phyloP scores from a whole-genome alignment of 2,329 filamentous ascomycete species.

The Apiospora malaysiana region DNA sequence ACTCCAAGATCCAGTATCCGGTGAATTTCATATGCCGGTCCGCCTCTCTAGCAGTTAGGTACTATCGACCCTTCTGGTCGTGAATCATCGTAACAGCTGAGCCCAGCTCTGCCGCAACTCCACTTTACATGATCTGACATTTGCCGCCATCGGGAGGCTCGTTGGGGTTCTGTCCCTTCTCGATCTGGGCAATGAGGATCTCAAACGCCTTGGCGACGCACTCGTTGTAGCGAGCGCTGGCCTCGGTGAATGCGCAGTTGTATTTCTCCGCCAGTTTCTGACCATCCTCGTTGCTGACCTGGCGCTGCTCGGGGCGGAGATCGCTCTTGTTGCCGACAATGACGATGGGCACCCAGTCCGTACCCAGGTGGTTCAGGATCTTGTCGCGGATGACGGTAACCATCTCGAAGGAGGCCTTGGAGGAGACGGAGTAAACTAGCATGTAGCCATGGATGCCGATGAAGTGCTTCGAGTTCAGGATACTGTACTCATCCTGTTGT shows the following conservation, averaged over 20 bases:
- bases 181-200: conserved; percentile 90
- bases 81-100: conserved; percentile 5
- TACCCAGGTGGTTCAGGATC: conserved; percentile 93
- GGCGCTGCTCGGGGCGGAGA: conserved; percentile 87
- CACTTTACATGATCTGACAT: conserved; percentile 80
- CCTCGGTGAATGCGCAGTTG: conserved; percentile 93
- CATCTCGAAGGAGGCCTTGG: conserved; percentile 96
- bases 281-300: conserved; percentile 86
- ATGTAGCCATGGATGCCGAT: conserved; percentile 99
- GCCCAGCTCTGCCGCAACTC: background rate
- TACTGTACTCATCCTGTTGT: conserved; percentile 91
- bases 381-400: conserved; percentile 94
- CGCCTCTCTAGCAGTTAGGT: background rate
- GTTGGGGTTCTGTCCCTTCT: conserved; percentile 89
- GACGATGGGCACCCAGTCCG: conserved; percentile 89
- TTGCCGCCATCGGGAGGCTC: conserved; percentile 82
- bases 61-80: conserved; percentile 11
- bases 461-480: conserved; percentile 97
- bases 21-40: conserved; percentile 4
- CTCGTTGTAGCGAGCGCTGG: conserved; percentile 91
- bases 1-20: conserved; percentile 5
- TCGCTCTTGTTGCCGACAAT: conserved; percentile 98
- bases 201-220: conserved; percentile 94
- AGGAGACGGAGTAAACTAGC: conserved; percentile 97
- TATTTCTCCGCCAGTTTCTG: conserved; percentile 85